Evolutionary conservation across 441 rosid species (phyloP), one percentile per base, ranked within the genome.

Genomic region (Populus hybrid): DNA sequence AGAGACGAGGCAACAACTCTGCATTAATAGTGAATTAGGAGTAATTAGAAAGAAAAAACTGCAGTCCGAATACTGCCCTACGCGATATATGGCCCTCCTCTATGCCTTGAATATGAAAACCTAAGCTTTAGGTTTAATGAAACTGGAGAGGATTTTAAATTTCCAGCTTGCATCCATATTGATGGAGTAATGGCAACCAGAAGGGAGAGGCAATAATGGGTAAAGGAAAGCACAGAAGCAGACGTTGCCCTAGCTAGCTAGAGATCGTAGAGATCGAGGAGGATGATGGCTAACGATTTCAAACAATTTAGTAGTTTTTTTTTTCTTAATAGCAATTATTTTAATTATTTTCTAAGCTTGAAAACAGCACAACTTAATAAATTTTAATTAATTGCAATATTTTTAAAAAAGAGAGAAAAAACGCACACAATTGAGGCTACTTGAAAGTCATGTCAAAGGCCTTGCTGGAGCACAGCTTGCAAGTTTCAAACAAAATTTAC

Each of bases 391-490:
- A 45, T 45, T 45, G 18, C 4, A 14, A 50, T 50, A 14, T 50
- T 50, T 4, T 45, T 50, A n/a, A 45, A 4, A 1, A 45, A 12
- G 1, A 40, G 0, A 38, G 2, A 14, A 45, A 45, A 45, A 45
- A 9, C 3, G 45, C 56, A 3, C 56, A 45, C 2, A 14, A 14
- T 14, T 45, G 6, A 53, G 61, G 61, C 21, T 18, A 0, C 61
- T 53, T 53, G 61, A 18, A 18, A 64, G 75, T 79, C 78, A 71
- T 53, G 72, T 75, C 76, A 50, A 26, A 1, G 29, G 29, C 23
- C 45, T 53, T 75, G 79, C 79, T 75, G 76, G 76, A 71, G 23
- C 68, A 33, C 76, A 75, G 73, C 38, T 65, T 71, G 69, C 71
- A 66, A 20, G 40, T 42, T 18, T 33, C 1, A 4, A 18, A 3